Base-by-base conservation (phyloP, 1,284 basidiomycete genomes). In the Tranzscheliella williamsii region DNA sequence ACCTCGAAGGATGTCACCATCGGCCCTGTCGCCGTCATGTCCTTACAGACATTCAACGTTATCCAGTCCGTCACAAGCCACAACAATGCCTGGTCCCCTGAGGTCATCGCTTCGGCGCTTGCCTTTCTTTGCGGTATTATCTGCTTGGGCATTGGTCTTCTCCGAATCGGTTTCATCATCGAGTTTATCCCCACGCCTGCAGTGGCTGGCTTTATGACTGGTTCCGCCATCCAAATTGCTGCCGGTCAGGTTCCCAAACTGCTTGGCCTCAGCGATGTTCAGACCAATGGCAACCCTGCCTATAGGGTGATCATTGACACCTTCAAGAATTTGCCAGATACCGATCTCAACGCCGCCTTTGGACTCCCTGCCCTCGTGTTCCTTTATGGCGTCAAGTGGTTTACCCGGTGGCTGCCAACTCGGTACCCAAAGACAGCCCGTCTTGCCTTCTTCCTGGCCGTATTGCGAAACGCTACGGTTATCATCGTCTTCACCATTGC, bases 141-240 rank as follows among this genome's bases (percentile, higher is more conserved):
- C 77, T 88, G 91, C n/a, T 84, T 97, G 30, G 89, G 84, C 29
- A 87, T 98, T 34, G 94, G 95, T 46, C 80, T 97, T n/a, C 81
- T 98, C 4, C 84, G 94, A 22, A 73, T 97, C 5, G 94, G 94
- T 1, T 95, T 93, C 90, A 81, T 98, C 36, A 87, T 97, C 53
- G 94, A 97, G 78, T 94, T 97, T 77, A 97, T 95, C 61, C 87
- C 90, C 16, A 82, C 85, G 4, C 91, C 91, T 0, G 92, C 92
- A 6, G 90, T 97, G 30, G 89, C 90, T 58, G 92, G 91, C 13
- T 97, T 84, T 79, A 83, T 83, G 82, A 83, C 82, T 1, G 79
- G 79, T 20, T 73, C 70, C 5, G 78, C 76, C 35, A 67, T 75
- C 29, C 70, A 72, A 33, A 77, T 77, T 44, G 57, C 67, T 24